phyloP scores from a whole-genome alignment of 2,329 filamentous ascomycete genomes.

The Cercospora janseana region DNA sequence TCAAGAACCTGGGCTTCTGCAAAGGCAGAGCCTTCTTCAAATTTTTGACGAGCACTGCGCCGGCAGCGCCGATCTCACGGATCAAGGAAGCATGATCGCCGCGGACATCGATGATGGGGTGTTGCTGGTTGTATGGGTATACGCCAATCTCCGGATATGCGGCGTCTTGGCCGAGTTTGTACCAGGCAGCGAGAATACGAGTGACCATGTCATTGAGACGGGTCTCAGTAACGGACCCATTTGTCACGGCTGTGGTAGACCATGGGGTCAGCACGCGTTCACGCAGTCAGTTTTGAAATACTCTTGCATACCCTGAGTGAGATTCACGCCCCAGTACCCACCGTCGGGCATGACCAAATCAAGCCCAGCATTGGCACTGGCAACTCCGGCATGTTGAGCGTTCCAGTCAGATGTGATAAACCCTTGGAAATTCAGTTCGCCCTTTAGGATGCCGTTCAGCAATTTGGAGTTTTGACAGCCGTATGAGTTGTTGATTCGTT shows the following conservation, averaged over 20 bases:
- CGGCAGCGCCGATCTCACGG: conserved; percentile 52
- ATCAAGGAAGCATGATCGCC: conserved; percentile 47
- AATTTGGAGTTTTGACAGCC: conserved; percentile 61
- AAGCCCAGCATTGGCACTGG: conserved; percentile 58
- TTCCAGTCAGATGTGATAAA: conserved; percentile 65
- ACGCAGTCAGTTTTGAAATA: too few relatives aligned
- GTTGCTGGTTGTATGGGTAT: conserved; percentile 23
- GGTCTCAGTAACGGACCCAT: conserved; percentile 50
- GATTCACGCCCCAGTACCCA: conserved; percentile 37
- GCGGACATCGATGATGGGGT: conserved; percentile 58
- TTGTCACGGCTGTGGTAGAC: conserved; percentile 52
- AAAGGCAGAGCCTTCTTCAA: conserved; percentile 56
- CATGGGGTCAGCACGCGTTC: not conserved
- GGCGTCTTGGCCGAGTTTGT: conserved; percentile 57
- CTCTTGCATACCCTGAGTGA: conserved; percentile 34
- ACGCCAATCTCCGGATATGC: conserved; percentile 25
- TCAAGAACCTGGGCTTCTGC: conserved; percentile 43
- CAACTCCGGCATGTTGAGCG: conserved; percentile 59
- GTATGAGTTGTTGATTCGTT: conserved; percentile 61
- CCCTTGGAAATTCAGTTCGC: conserved; percentile 70
- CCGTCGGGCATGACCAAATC: conserved; percentile 64
- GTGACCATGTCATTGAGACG: conserved; percentile 61
- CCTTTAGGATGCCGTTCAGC: conserved; percentile 67
- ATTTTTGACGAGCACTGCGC: conserved; percentile 63
- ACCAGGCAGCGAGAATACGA: conserved; percentile 52